These are phyloP conservation scores for Rhododendron molle DNA, from an alignment of 148 eudicot genomes.

Conservation along the genomic window DNA sequence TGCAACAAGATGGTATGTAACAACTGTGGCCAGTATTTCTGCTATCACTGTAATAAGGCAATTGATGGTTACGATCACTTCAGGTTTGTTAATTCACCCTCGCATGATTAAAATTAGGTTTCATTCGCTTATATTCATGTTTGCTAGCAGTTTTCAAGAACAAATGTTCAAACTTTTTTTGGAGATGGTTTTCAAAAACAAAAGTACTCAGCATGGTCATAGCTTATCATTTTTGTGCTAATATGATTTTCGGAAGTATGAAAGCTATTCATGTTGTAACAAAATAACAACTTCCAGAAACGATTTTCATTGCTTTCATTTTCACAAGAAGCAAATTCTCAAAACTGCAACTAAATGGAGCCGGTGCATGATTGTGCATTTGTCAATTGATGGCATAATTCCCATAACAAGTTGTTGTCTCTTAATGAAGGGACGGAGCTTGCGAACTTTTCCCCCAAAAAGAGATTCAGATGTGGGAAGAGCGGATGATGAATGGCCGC, in stretches of 20 bases:
- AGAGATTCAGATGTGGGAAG: slow-evolving; percentile 57
- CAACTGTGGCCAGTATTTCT: slow-evolving; percentile 70
- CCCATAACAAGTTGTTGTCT: background rate
- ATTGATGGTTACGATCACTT: slow-evolving; percentile 86
- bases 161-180: background rate
- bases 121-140: background rate
- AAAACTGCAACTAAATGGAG: background rate
- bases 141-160: background rate
- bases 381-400: background rate
- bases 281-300: background rate
- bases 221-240: background rate
- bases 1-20: slow-evolving; percentile 91
- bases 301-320: background rate
- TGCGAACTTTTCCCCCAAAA: slow-evolving; percentile 82
- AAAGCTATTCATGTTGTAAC: background rate
- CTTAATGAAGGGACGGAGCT: slow-evolving; percentile 41
- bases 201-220: background rate
- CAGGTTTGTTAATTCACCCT: slow-evolving; percentile 42
- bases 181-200: background rate
- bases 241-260: background rate
- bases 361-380: background rate
- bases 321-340: background rate
- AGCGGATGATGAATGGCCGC: slow-evolving; percentile 44
- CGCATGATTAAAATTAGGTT: background rate
- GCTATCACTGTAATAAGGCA: slow-evolving; percentile 73